Evolutionary conservation across 768 basidiomycete genomes (phyloP).

Genomic region (Calocybe cyanea): DNA sequence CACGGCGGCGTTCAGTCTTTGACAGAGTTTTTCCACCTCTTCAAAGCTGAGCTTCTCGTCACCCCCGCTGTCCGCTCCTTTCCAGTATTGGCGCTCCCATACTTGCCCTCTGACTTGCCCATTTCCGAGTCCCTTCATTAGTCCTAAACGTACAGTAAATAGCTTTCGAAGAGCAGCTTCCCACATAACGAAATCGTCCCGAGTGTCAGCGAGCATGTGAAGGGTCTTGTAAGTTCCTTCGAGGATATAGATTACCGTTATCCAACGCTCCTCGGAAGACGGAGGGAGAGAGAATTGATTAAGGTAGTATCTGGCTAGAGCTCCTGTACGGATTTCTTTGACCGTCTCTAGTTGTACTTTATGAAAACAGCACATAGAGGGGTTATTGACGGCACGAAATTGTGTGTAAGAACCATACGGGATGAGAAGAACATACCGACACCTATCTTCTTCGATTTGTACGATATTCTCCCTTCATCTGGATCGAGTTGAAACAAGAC

Average conservation of each 20-base stretch:
- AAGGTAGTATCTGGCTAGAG: slow-evolving; percentile 68
- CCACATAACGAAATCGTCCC: slow-evolving; percentile 44
- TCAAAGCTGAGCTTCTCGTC: slow-evolving; percentile 66
- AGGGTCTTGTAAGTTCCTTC: slow-evolving; percentile 80
- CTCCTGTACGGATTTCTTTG: slow-evolving; percentile 77
- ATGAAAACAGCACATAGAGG: neutral
- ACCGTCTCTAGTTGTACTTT: slow-evolving; percentile 83
- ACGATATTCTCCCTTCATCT: slow-evolving; percentile 72
- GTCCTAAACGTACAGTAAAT: slow-evolving; percentile 59
- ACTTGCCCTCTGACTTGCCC: slow-evolving; percentile 60
- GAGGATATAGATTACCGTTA: slow-evolving; percentile 81
- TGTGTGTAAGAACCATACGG: neutral
- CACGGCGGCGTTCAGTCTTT: slow-evolving; percentile 62
- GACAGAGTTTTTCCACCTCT: slow-evolving; percentile 70
- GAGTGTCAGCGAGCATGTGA: slow-evolving; percentile 73
- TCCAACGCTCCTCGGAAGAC: slow-evolving; percentile 69
- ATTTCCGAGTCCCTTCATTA: slow-evolving; percentile 66
- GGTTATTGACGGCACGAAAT: no score
- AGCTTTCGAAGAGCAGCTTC: slow-evolving; percentile 61
- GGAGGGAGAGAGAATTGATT: slow-evolving; percentile 62
- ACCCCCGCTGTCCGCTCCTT: slow-evolving; percentile 56
- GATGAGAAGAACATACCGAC: slow-evolving; percentile 42
- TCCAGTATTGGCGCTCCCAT: slow-evolving; percentile 86
- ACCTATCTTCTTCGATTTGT: slow-evolving; percentile 60
- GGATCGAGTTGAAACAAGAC: slow-evolving; percentile 68